Base-by-base conservation (phyloP, 2,329 filamentous ascomycete species). In the Ophidiomyces ophidiicola region DNA sequence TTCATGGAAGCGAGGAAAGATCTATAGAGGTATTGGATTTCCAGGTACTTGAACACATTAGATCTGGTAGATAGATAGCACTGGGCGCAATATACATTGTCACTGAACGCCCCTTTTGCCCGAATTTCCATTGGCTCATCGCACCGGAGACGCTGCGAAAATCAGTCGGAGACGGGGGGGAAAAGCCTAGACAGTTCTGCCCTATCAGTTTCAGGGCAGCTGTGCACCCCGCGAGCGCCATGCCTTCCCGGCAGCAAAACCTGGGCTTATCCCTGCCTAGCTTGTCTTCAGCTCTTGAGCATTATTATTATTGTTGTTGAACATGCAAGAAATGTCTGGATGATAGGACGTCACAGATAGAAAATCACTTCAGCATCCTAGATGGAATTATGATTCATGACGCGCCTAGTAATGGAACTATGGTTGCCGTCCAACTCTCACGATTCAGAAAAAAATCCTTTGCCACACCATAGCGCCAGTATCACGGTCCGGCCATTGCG, bases 131-230 rank as follows among this genome's bases (percentile, higher is more conserved):
- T 25, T 26, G 6, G 36, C 25, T 39, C 36, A 19, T 32, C 36
- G 14, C 32, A 15, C 29, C 21, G 24, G 26, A 24, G 15, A 24
- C 28, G 29, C 31, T 17, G 12, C 20, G 12, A 12, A 14, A 11
- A 25, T 17, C 6, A 8, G 23, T 21, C 23, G 25, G 30, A 14
- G 24, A 24, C 11, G 7, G 28, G 11, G 20, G 5, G 19, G 36
- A 29, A 29, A 32, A 4, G 12, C 36, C 36, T 25, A 14, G 36
- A 19, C 11, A 6, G 11, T 25, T 32, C 36, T 32, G 36, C 36
- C 36, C 29, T 39, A 39, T 39, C 36, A 32, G 29, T 23, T 29
- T 32, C 36, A 39, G 21, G 28, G 36, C 28, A 39, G 20, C 10
- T 11, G 28, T 24, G 36, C 32, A 32, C 25, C 24, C 24, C 11